Evolutionary conservation across 1,284 basidiomycete genomes (phyloP).

Genomic region (Peniophora sp.): DNA sequence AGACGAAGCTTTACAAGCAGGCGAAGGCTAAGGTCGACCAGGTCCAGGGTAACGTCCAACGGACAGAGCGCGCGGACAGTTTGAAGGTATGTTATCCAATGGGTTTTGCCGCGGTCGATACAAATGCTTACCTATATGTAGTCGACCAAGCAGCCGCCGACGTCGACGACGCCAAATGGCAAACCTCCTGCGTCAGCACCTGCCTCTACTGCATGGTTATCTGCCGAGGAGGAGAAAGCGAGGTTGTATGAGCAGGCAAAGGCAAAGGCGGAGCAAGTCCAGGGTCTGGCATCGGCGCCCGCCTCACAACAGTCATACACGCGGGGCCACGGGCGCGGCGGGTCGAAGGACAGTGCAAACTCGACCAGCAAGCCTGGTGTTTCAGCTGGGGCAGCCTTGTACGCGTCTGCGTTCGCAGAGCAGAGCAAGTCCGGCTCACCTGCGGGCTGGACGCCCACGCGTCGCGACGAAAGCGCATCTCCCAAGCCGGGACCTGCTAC

Average conservation of each 20-base stretch:
- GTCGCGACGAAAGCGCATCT: neutral
- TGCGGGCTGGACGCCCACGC: conserved; percentile 2
- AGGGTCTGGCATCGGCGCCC: conserved; percentile 21
- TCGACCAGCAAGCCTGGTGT: conserved; percentile 5
- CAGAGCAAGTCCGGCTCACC: conserved; percentile 2
- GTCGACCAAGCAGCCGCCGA: conserved; percentile 8
- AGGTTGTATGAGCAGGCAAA: conserved; percentile 63
- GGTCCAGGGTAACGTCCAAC: conserved; percentile 35
- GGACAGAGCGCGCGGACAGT: neutral
- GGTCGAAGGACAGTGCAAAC: conserved; percentile 10
- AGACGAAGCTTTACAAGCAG: conserved; percentile 53
- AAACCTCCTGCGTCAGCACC: neutral
- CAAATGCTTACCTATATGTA: neutral
- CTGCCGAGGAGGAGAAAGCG: conserved; percentile 68
- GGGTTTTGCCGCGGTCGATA: neutral
- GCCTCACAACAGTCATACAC: neutral
- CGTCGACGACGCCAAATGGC: neutral
- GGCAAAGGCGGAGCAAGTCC: conserved; percentile 43
- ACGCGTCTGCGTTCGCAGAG: conserved; percentile 33
- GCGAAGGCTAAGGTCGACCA: conserved; percentile 56
- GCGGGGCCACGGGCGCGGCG: conserved; percentile 9
- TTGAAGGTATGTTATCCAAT: too few relatives aligned
- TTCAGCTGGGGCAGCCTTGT: conserved; percentile 37
- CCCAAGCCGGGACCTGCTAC: neutral
- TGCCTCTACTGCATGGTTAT: conserved; percentile 34